phyloP scores from a whole-genome alignment of 2,329 filamentous ascomycete species.

The Colletotrichum sp. region DNA sequence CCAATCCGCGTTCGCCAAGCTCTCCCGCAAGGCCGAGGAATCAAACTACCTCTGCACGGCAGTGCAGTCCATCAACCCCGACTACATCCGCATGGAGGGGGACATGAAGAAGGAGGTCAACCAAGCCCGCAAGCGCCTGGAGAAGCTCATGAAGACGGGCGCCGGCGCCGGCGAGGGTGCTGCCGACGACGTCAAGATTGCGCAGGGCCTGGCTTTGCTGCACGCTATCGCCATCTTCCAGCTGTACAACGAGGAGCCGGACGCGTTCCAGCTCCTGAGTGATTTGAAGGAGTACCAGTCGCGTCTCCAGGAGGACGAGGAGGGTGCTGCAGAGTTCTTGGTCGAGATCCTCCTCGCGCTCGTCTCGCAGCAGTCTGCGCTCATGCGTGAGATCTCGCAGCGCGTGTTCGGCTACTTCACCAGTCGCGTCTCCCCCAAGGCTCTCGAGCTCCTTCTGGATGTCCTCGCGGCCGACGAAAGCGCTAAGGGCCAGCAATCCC shows the following conservation, averaged over 20 bases:
- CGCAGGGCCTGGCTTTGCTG: slow-evolving; percentile 76
- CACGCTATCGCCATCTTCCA: slow-evolving; percentile 87
- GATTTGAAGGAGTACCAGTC: slow-evolving; percentile 82
- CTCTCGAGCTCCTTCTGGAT: slow-evolving; percentile 69
- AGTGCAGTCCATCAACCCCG: slow-evolving; percentile 57
- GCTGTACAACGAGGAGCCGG: slow-evolving; percentile 87
- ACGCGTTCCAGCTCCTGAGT: slow-evolving; percentile 81
- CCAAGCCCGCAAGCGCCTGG: slow-evolving; percentile 56
- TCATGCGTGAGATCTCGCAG: slow-evolving; percentile 86
- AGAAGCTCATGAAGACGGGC: slow-evolving; percentile 53
- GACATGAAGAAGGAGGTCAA: slow-evolving; percentile 58
- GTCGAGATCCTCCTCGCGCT: slow-evolving; percentile 92
- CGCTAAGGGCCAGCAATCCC: slow-evolving; percentile 79
- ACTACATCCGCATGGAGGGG: slow-evolving; percentile 59
- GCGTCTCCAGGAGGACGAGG: slow-evolving; percentile 62
- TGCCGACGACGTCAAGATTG: slow-evolving; percentile 42
- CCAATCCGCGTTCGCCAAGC: slow-evolving; percentile 61
- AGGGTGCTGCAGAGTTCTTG: slow-evolving; percentile 70
- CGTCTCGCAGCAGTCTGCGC: slow-evolving; percentile 80
- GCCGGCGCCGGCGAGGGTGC: slow-evolving; percentile 29
- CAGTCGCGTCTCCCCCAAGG: slow-evolving; percentile 73
- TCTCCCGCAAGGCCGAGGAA: slow-evolving; percentile 59
- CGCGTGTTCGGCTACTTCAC: slow-evolving; percentile 89
- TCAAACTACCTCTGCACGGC: slow-evolving; percentile 59
- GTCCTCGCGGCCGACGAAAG: slow-evolving; percentile 83